Percentiles rank a stretch among this genome's conserved stretches.
Conservation (phyloP, 768 basidiomycete genomes). For the Serendipita sp. region DNA sequence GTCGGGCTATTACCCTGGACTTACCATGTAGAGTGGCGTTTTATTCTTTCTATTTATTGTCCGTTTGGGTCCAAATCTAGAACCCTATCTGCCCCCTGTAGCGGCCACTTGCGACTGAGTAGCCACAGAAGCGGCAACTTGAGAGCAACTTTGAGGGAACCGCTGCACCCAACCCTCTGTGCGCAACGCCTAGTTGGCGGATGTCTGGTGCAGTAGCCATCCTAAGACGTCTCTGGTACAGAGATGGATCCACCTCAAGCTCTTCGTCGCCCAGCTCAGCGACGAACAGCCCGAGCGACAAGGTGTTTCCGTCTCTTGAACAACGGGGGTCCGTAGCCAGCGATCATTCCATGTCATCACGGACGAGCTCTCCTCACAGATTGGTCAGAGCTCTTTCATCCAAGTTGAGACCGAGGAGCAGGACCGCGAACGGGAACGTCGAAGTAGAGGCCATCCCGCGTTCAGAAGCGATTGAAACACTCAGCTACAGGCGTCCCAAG, state of each 20-base stretch:
- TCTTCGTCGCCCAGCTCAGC: conserved; percentile 3
- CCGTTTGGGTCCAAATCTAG: background rate
- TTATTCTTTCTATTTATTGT: background rate
- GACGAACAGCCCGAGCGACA: conserved; percentile 4
- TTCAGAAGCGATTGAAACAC: background rate
- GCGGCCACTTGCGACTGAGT: background rate
- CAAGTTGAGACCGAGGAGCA: background rate
- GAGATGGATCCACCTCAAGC: background rate
- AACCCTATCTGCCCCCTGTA: background rate
- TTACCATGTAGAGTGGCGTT: background rate
- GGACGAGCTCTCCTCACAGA: conserved; percentile 1
- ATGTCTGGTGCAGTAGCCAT: conserved; percentile 6
- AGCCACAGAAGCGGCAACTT: background rate
- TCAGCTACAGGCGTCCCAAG: conserved; percentile 2
- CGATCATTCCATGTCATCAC: background rate
- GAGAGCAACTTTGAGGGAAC: background rate
- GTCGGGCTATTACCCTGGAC: background rate
- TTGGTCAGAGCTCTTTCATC: conserved; percentile 1
- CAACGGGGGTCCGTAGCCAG: conserved; percentile 4
- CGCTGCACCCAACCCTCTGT: too few species aligned
- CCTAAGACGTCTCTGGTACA: background rate
- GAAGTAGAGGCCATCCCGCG: background rate
- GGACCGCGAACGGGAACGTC: background rate
- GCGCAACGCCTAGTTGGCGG: background rate
- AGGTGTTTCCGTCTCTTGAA: conserved; percentile 3